These are phyloP conservation scores for Crithidia acanthocephali DNA, from an alignment of 208 protist species.

Conservation along the genomic window DNA sequence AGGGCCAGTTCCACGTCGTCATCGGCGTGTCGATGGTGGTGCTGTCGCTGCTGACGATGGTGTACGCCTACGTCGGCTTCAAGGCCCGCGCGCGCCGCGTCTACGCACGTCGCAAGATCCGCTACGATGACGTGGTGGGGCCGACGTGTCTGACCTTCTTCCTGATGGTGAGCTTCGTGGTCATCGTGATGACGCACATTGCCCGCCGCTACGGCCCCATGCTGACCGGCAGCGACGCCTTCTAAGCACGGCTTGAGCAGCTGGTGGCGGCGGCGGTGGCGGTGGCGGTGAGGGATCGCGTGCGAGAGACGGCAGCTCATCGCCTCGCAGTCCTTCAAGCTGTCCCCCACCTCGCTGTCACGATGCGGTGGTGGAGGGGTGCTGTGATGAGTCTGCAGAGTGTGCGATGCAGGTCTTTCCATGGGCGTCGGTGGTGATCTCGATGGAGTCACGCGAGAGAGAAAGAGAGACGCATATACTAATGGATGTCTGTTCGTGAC, in stretches of 20 bases:
- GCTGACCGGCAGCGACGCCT: constrained; percentile 72
- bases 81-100: constrained; percentile 77
- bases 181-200: constrained; percentile 58
- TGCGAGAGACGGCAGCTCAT: too few species aligned
- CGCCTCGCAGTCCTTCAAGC: too few species aligned
- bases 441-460: too few species aligned
- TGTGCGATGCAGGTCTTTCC: too few species aligned
- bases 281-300: too few species aligned
- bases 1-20: constrained; percentile 69
- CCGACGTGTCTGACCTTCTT: constrained; percentile 74
- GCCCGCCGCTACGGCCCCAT: constrained; percentile 84
- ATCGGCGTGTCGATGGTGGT: constrained; percentile 59
- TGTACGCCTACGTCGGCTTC: constrained; percentile 80
- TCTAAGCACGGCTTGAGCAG: constrained; percentile 34
- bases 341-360: too few species aligned
- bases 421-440: too few species aligned
- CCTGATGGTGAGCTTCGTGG: constrained; percentile 49
- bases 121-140: constrained; percentile 74
- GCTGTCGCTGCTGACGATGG: constrained; percentile 57
- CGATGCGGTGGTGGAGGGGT: too few species aligned
- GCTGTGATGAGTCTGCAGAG: too few species aligned
- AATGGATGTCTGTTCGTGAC: too few species aligned
- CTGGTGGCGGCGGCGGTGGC: background rate
- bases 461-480: too few species aligned
- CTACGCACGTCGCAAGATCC: constrained; percentile 86